Evolutionary conservation across 1,139 yeast genomes (phyloP).

Genomic region (Zygoascus sp.): DNA sequence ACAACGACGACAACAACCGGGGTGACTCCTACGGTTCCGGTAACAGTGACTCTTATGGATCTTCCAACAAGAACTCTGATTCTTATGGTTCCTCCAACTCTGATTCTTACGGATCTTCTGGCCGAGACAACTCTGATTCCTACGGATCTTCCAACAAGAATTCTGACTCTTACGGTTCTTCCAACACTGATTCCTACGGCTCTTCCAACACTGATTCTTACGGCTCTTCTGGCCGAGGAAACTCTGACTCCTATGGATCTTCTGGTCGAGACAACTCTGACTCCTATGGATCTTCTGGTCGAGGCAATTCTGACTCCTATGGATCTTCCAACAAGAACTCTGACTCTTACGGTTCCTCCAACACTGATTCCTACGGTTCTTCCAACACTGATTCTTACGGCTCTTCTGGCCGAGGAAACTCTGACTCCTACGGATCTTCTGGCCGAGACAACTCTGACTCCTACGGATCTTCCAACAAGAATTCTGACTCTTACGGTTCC

Average conservation of each 20-base stretch:
- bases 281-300: constrained; percentile 18
- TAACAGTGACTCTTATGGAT: constrained; percentile 29
- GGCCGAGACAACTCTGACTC: constrained; percentile 2
- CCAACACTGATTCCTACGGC: constrained; percentile 23
- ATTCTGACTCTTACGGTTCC: constrained; percentile 22
- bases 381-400: constrained; percentile 23
- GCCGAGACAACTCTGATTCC: constrained; percentile 18
- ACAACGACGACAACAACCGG: constrained; percentile 16
- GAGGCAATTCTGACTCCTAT: constrained; percentile 26
- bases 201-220: constrained; percentile 17
- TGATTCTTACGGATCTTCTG: constrained; percentile 19
- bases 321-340: constrained; percentile 25
- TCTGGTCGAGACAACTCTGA: constrained; percentile 18
- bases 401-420: constrained; percentile 16
- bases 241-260: constrained; percentile 23
- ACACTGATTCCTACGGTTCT: constrained; percentile 22
- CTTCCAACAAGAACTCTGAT: constrained; percentile 21
- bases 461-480: constrained; percentile 14
- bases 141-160: constrained; percentile 21
- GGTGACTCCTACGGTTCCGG: constrained; percentile 20
- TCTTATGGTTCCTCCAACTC: constrained; percentile 23
- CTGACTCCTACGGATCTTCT: constrained; percentile 19
- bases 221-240: constrained; percentile 19
- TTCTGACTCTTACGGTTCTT: constrained; percentile 22
- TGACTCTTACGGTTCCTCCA: constrained; percentile 18